Evolutionary conservation across 176 grass and related monocot genomes (phyloP).

Genomic region (Cenchrus purpureus): DNA sequence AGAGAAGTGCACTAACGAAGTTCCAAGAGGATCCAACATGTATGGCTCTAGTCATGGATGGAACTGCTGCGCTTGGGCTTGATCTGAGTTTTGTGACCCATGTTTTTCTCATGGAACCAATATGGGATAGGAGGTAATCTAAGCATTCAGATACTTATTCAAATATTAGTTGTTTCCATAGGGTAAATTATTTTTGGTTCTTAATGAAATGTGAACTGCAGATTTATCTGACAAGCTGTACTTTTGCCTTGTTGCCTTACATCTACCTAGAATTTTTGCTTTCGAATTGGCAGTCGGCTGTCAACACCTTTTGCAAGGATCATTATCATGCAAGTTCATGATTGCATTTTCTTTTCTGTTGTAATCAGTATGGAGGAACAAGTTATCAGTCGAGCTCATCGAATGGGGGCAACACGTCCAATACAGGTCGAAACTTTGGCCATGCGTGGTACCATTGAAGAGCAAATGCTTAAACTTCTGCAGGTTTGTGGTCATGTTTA

Average conservation of each 20-base stretch:
- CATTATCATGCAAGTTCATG: background rate
- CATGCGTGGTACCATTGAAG: slow-evolving; percentile 94
- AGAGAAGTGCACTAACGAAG: slow-evolving; percentile 77
- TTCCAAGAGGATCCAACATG: slow-evolving; percentile 89
- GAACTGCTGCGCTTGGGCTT: slow-evolving; percentile 91
- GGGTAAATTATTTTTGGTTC: slow-evolving; percentile 15
- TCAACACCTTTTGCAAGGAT: background rate
- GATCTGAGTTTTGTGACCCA: slow-evolving; percentile 93
- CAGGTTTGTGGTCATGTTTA: slow-evolving; percentile 50
- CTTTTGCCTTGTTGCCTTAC: background rate
- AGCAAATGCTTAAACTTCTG: slow-evolving; percentile 91
- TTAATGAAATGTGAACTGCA: background rate
- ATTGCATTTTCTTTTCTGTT: slow-evolving; percentile 20
- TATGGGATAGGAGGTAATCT: slow-evolving; percentile 93
- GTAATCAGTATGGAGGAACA: slow-evolving; percentile 91
- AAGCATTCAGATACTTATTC: background rate
- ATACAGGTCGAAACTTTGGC: slow-evolving; percentile 90
- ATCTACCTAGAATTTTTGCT: background rate
- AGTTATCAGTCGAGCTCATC: slow-evolving; percentile 91
- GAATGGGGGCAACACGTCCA: slow-evolving; percentile 91
- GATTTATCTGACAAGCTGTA: background rate
- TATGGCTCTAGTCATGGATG: slow-evolving; percentile 96
- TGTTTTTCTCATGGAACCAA: slow-evolving; percentile 99
- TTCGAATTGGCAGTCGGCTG: background rate
- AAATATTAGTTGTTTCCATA: slow-evolving; percentile 7